phyloP scores from a whole-genome alignment of 108 stramenopile genomes.

The Nitzschia inconspicua region DNA sequence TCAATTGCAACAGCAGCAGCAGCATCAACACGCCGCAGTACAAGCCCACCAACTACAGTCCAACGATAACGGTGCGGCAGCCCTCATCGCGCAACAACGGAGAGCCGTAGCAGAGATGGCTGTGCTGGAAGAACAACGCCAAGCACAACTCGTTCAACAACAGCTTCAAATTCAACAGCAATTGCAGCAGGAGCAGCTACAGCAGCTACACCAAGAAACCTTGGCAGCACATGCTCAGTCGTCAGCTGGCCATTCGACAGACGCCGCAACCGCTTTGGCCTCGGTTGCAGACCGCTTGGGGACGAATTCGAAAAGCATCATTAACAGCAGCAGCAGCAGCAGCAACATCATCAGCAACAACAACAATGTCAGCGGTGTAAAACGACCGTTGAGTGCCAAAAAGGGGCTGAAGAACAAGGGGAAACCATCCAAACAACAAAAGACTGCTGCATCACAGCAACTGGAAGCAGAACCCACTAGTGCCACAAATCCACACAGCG shows the following conservation, averaged over 20 bases:
- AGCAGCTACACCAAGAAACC: constrained; percentile 17
- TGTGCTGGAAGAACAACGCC: constrained; percentile 26
- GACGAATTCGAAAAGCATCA: constrained; percentile 7
- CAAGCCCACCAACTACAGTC: too few species aligned
- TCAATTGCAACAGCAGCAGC: constrained; percentile 4
- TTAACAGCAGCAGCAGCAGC: constrained; percentile 34
- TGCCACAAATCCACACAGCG: neutral
- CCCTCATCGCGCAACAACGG: constrained; percentile 31
- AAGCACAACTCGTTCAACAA: constrained; percentile 3
- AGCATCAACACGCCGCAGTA: neutral
- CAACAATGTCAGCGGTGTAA: constrained; percentile 14
- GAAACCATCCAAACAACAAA: constrained; percentile 21
- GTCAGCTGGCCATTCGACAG: neutral
- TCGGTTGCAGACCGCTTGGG: constrained; percentile 19
- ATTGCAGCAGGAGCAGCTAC: constrained; percentile 36
- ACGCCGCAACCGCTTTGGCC: constrained; percentile 11
- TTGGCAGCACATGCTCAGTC: neutral
- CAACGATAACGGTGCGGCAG: constrained; percentile 14
- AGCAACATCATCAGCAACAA: constrained; percentile 28
- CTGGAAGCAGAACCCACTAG: constrained; percentile 7
- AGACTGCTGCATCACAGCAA: constrained; percentile 14
- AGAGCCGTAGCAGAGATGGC: constrained; percentile 27
- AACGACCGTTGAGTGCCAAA: constrained; percentile 22
- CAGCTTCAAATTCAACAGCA: constrained; percentile 30
- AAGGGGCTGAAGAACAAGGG: constrained; percentile 33